Conservation (phyloP, 2,329 filamentous ascomycete genomes). For the Annulohypoxylon truncatum region DNA sequence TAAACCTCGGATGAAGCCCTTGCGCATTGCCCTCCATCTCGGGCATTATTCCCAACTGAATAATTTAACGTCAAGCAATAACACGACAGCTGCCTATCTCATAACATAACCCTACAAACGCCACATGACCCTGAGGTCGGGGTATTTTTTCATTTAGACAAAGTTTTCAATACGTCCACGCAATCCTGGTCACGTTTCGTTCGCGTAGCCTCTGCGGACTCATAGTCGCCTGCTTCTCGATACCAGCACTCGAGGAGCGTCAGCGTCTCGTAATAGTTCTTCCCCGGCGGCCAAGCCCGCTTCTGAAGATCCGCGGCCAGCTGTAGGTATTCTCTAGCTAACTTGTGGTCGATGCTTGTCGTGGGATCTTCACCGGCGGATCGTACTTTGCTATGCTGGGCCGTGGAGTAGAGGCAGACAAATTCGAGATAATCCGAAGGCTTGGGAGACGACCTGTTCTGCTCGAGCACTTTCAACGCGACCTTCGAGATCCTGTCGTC, state of each 20-base stretch:
- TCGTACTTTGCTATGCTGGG: slow-evolving; percentile 37
- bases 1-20: not conserved
- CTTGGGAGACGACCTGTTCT: slow-evolving; percentile 35
- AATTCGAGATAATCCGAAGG: slow-evolving; percentile 44
- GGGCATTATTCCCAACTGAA: not conserved
- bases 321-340: slow-evolving; percentile 42
- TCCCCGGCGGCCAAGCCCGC: slow-evolving; percentile 42
- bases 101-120: slow-evolving; percentile 1
- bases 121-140: slow-evolving; percentile 14
- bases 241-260: slow-evolving; percentile 44
- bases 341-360: slow-evolving; percentile 38
- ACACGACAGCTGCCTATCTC: not conserved
- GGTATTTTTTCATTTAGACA: slow-evolving; percentile 26
- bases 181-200: slow-evolving; percentile 42
- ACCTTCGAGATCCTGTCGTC: slow-evolving; percentile 43
- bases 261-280: slow-evolving; percentile 47
- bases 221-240: slow-evolving; percentile 41
- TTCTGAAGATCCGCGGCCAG: slow-evolving; percentile 43
- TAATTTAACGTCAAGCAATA: slow-evolving; percentile 3
- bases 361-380: slow-evolving; percentile 28
- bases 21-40: slow-evolving; percentile 1
- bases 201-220: slow-evolving; percentile 37
- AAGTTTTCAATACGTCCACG: slow-evolving; percentile 32
- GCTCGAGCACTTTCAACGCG: slow-evolving; percentile 39
- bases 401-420: slow-evolving; percentile 43